Percentiles rank a stretch among this genome's conserved stretches.
phyloP scores from a whole-genome alignment of 208 protist species.

The Leishmania lainsoni region DNA sequence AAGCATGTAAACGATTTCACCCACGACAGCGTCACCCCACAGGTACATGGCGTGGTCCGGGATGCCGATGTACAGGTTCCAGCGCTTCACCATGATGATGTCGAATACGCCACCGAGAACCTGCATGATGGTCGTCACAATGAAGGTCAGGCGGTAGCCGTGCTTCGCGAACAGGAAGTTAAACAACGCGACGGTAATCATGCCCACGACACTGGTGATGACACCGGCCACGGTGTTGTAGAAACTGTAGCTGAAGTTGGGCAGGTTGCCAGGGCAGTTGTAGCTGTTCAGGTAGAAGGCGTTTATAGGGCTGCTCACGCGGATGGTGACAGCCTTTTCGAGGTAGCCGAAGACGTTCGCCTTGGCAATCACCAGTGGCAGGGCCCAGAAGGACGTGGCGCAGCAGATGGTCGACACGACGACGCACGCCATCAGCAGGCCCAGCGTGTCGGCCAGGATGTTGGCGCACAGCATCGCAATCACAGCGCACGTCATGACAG shows the following conservation, averaged over 20 bases:
- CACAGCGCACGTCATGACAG: conserved; percentile 49
- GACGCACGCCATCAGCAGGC: conserved; percentile 39
- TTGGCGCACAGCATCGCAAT: conserved; percentile 46
- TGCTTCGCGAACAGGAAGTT: conserved; percentile 60
- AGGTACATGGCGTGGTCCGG: conserved; percentile 71
- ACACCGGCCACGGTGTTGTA: conserved; percentile 56
- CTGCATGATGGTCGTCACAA: conserved; percentile 35
- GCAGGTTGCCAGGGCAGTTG: conserved; percentile 43
- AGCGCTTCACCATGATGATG: conserved; percentile 70
- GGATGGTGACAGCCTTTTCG: conserved; percentile 39
- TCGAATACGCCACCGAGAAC: conserved; percentile 47
- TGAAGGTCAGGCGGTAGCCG: conserved; percentile 53
- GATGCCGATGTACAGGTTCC: conserved; percentile 53
- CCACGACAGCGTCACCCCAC: conserved; percentile 56
- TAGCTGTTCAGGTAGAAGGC: conserved; percentile 48
- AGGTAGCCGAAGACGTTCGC: conserved; percentile 66
- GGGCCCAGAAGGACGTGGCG: conserved; percentile 50
- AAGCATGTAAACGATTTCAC: conserved; percentile 62
- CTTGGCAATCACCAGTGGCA: conserved; percentile 63
- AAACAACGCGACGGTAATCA: conserved; percentile 50
- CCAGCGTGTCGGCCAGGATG: conserved; percentile 39
- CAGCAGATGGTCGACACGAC: conserved; percentile 46
- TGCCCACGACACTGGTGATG: conserved; percentile 45
- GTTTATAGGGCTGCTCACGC: conserved; percentile 40
- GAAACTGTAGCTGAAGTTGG: conserved; percentile 68